Evolutionary conservation across 202 grass and related monocot genomes (phyloP).

Genomic region (Setaria viridis): DNA sequence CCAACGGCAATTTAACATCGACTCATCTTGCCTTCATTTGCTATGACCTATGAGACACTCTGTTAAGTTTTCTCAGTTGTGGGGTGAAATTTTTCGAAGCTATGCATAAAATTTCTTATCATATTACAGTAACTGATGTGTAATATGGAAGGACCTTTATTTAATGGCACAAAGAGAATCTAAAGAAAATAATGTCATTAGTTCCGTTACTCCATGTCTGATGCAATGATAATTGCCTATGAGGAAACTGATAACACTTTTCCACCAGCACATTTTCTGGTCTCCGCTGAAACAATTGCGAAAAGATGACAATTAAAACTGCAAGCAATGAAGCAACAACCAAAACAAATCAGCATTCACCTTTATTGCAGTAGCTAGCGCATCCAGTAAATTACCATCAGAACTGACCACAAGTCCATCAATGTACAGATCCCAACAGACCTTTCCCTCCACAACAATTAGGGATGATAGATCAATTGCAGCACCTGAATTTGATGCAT

Average conservation of each 20-base stretch:
- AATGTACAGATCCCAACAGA: slow-evolving; percentile 84
- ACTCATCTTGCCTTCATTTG: not conserved
- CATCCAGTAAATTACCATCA: slow-evolving; percentile 80
- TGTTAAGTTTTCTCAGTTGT: not conserved
- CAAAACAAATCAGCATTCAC: slow-evolving; percentile 10
- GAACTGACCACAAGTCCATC: slow-evolving; percentile 82
- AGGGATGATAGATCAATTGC: slow-evolving; percentile 90
- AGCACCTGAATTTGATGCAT: slow-evolving; percentile 63
- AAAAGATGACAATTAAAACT: not conserved
- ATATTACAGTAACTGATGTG: not conserved
- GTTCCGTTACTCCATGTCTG: not conserved
- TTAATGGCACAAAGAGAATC: not conserved
- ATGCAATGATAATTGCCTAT: not conserved
- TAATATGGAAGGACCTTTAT: slow-evolving; percentile 1
- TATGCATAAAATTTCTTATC: not conserved
- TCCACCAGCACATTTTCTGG: not conserved
- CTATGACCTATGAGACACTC: not conserved
- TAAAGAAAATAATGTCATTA: not conserved
- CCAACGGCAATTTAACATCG: not conserved
- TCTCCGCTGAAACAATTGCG: not conserved
- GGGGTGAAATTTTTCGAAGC: not conserved
- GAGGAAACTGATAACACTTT: not conserved
- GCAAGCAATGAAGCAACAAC: not conserved
- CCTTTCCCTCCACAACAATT: slow-evolving; percentile 76
- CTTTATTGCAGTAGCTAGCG: slow-evolving; percentile 48